Conservation (phyloP, 139 green algal species). For the Tetraselmis chui region DNA sequence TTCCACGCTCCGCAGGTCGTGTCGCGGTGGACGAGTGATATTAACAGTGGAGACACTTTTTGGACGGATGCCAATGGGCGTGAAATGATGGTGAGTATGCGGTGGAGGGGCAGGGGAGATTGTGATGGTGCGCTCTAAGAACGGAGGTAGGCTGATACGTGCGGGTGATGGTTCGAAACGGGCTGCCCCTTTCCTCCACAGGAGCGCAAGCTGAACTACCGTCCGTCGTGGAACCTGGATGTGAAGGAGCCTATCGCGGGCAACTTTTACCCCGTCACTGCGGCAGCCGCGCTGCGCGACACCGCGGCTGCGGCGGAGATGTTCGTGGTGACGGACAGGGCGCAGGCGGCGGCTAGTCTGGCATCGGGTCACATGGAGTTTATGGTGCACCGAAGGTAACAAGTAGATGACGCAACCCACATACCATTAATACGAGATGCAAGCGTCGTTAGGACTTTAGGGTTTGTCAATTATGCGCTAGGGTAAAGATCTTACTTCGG, state of each 20-base stretch:
- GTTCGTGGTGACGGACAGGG: constrained; percentile 51
- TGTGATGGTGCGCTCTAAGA: no score
- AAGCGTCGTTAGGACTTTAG: no score
- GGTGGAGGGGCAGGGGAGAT: no score
- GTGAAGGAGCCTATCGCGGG: constrained; percentile 44
- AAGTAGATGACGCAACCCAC: no score
- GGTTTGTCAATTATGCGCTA: no score
- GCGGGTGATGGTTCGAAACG: no score
- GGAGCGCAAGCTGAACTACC: constrained; percentile 19
- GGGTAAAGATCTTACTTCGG: no score
- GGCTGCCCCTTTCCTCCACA: neutral
- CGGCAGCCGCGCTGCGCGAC: constrained; percentile 39
- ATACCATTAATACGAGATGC: no score
- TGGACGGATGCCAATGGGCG: constrained; percentile 70
- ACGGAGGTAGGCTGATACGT: no score
- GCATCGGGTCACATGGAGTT: constrained; percentile 44
- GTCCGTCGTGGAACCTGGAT: constrained; percentile 54
- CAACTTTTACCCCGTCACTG: constrained; percentile 75
- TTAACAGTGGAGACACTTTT: constrained; percentile 25
- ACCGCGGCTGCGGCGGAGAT: constrained; percentile 21
- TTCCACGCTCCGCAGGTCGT: no score
- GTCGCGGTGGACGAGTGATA: neutral
- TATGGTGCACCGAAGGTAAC: constrained; percentile 50
- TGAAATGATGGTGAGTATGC: constrained; percentile 46
- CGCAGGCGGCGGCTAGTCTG: constrained; percentile 48